A percentile compares a stretch with the other conserved stretches of the same genome.
phyloP scores from a whole-genome alignment of 768 basidiomycete genomes.

The Mycena pura region DNA sequence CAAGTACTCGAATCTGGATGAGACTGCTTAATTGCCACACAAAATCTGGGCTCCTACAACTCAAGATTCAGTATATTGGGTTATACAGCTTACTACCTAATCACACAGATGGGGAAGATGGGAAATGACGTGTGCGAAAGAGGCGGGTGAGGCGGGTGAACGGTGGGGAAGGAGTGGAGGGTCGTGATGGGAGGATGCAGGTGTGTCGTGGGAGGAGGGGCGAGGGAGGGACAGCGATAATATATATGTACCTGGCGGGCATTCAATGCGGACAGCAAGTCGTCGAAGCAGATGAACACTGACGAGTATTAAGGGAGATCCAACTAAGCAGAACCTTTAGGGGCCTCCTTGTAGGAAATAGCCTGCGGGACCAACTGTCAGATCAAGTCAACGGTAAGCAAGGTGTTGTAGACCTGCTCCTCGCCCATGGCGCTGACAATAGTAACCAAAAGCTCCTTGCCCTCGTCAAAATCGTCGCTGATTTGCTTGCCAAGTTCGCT shows the following conservation, averaged over 20 bases:
- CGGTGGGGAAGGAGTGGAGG: no score
- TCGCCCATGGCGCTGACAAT: slow-evolving; percentile 91
- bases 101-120: slow-evolving; percentile 24
- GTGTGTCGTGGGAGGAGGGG: neutral
- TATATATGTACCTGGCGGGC: slow-evolving; percentile 2
- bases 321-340: slow-evolving; percentile 52
- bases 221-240: slow-evolving; percentile 8
- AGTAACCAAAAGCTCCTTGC: slow-evolving; percentile 89
- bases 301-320: slow-evolving; percentile 3
- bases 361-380: neutral
- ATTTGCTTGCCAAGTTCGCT: slow-evolving; percentile 80
- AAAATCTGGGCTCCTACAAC: slow-evolving; percentile 6
- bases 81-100: slow-evolving; percentile 27
- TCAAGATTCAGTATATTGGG: slow-evolving; percentile 27
- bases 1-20: no score
- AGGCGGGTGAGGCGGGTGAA: no score
- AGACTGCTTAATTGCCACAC: no score
- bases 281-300: neutral
- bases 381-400: neutral
- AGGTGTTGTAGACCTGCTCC: slow-evolving; percentile 64
- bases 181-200: no score
- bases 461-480: slow-evolving; percentile 72
- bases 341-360: slow-evolving; percentile 87
- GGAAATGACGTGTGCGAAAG: slow-evolving; percentile 2
- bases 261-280: neutral